Percentiles rank a stretch among this genome's conserved stretches.
phyloP scores from a whole-genome alignment of 1,284 basidiomycete genomes.

The Pseudomicrostroma phylloplanum region DNA sequence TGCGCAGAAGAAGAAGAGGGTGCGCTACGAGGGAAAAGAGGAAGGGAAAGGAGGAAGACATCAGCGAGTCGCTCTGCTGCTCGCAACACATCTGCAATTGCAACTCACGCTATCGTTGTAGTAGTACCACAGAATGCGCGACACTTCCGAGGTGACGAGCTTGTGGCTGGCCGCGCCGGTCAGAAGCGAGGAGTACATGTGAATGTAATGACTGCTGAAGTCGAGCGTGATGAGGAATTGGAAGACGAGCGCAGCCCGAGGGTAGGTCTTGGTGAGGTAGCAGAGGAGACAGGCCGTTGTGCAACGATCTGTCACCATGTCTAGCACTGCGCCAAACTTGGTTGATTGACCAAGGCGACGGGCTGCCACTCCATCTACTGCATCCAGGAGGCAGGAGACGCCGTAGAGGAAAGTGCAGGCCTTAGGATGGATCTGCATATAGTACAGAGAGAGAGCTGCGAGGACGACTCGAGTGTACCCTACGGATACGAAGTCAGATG shows the following conservation, averaged over 20 bases:
- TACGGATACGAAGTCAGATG: slow-evolving; percentile 44
- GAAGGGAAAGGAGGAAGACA: background rate
- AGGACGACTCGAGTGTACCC: slow-evolving; percentile 87
- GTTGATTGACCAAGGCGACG: slow-evolving; percentile 76
- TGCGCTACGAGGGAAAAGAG: slow-evolving; percentile 49
- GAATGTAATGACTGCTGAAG: slow-evolving; percentile 98
- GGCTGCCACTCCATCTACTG: slow-evolving; percentile 91
- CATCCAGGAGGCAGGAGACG: slow-evolving; percentile 89
- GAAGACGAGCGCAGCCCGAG: slow-evolving; percentile 73
- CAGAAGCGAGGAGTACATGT: slow-evolving; percentile 93
- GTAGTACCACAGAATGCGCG: slow-evolving; percentile 82
- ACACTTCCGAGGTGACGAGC: slow-evolving; percentile 80
- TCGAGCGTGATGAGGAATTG: slow-evolving; percentile 94
- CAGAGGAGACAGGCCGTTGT: slow-evolving; percentile 91
- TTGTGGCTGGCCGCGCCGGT: slow-evolving; percentile 93
- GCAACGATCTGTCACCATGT: slow-evolving; percentile 99
- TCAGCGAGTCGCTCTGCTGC: background rate
- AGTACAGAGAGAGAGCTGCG: slow-evolving; percentile 81
- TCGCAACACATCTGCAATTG: background rate
- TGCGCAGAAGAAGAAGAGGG: slow-evolving; percentile 89
- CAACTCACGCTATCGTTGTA: slow-evolving; percentile 79
- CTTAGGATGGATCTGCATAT: slow-evolving; percentile 76
- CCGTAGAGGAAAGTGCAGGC: slow-evolving; percentile 84
- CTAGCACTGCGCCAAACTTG: slow-evolving; percentile 94
- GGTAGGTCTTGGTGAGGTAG: slow-evolving; percentile 86